Base-by-base conservation (phyloP, 768 basidiomycete genomes). In the Agaricus sinodeliciosus region DNA sequence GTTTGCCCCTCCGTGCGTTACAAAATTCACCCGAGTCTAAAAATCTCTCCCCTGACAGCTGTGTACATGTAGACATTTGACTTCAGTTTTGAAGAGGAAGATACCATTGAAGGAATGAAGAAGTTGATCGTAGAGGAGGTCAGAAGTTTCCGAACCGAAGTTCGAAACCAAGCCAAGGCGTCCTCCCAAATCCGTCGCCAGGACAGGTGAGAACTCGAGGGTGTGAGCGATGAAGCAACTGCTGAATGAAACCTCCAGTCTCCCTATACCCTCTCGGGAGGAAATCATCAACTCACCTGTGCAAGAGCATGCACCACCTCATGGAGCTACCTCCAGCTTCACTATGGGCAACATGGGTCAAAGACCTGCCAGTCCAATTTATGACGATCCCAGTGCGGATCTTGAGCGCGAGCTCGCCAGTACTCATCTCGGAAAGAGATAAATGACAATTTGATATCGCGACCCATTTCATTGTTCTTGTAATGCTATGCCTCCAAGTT, bases 91-190 rank as follows among this genome's bases (percentile, higher is more conserved):
- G 96, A 99, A 70, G 87, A 89, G 58, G 96, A 97, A 69, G 96
- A 99, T 55, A 84, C 83, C 54, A 94, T 95, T 58, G 92, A 95
- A 42, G 96, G 96, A 8, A 99, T 99, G 96, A 91, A 95, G 70
- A 82, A 80, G 57, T 69, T 98, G 65, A 99, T 99, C 60, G 83
- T 98, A 19, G 82, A 94, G 26, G 94, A 98, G 67, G 95, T 97
- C 36, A 83, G 82, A 55, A 65, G 77, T 11, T 98, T 99, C 82
- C 83, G 96, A 35, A 79, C 86, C 8, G 85, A 94, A 65, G 94
- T 98, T 7, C 81, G 95, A 51, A 76, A 79, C n/a, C 91, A 94
- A 61, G 82, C 87, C 11, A 74, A 87, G 35, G 81, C 80, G 1
- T 72, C 81, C 9, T 82, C 82, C 4, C 87, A 88, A 64, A 79